Evolutionary conservation across 139 green algal species (phyloP), one percentile per base, ranked within the genome.

Genomic region (Nannochloris sp.): DNA sequence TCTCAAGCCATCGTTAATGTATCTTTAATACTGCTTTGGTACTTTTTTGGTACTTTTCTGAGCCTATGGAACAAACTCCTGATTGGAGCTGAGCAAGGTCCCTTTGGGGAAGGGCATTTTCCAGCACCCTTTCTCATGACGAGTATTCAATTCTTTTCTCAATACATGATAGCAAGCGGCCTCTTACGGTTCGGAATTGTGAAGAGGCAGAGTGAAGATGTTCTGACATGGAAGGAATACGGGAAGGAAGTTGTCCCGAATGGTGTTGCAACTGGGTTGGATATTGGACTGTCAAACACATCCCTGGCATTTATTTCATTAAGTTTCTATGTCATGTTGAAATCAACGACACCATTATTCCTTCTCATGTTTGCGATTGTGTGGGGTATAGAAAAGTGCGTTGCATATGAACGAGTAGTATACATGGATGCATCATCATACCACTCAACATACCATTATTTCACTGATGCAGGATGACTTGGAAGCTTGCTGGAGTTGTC

Each of bases 321-420:
- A 12, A 83, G 65, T 51, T 97, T 97, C 76, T 97, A 97, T 79
- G 94, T 90, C 8, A 94, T 97, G 88, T 95, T 87, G 83, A 95
- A 95, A 73, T 89, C 82, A 27, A 90, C 88, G 0, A 86, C 84
- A 8, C 90, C 92, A 3, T 67, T 97, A 7, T 98, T 95, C 78
- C 78, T 97, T 60, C 82, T 98, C 21, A 25, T 78, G 4, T 97
- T 96, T 68, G 87, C 87, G 15, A 97, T 98, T 74, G 40, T 87
- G 0, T 94, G 86, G 88, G 67, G 85, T 31, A 80, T 94, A 18
- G 88, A 95, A 49, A 66, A 83, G 46, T 53, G 8, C 34, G 34
- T 40, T 5, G 34, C 27, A 29, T 29, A 29, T 29, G 27, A 29
- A 29, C 27, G 3, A 27, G 24, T 29, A 29, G 27, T 29, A 29